phyloP scores from a whole-genome alignment of 805 yeast species.

The Ogataea trehaloabstinens region DNA sequence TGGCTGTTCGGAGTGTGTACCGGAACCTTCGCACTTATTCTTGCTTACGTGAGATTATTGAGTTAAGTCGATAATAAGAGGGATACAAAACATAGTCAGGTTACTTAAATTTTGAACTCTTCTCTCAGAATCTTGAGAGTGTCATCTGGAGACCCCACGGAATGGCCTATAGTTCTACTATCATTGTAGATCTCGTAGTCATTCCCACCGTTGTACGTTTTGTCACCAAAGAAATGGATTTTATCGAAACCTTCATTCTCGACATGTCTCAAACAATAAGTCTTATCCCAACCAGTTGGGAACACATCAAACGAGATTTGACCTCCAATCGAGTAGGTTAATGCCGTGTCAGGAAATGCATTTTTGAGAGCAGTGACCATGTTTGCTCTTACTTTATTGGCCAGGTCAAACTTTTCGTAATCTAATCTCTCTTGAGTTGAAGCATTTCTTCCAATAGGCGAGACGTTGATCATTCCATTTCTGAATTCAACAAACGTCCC shows the following conservation, averaged over 20 bases:
- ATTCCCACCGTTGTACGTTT: constrained; percentile 95
- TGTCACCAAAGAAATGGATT: constrained; percentile 98
- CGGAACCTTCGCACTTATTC: constrained; percentile 92
- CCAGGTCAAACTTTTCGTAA: constrained; percentile 80
- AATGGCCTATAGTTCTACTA: constrained; percentile 91
- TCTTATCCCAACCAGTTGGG: constrained; percentile 99
- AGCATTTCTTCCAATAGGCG: constrained; percentile 98
- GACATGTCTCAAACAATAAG: constrained; percentile 94
- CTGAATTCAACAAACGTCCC: constrained; percentile 99
- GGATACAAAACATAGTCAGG: no score
- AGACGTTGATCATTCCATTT: constrained; percentile 98
- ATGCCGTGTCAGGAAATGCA: constrained; percentile 76
- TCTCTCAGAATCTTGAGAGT: constrained; percentile 85
- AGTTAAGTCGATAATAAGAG: constrained; percentile 25
- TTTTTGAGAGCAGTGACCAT: constrained; percentile 83
- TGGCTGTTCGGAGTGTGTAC: constrained; percentile 98
- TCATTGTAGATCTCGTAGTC: constrained; percentile 96
- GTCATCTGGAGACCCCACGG: constrained; percentile 86
- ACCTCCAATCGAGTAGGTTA: constrained; percentile 98
- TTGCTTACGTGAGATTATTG: constrained; percentile 81
- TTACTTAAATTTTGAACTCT: constrained; percentile 56
- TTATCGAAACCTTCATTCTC: constrained; percentile 77
- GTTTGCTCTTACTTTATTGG: constrained; percentile 75
- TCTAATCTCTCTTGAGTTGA: constrained; percentile 91
- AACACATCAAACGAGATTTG: constrained; percentile 98